Percentiles rank a stretch among this genome's conserved stretches.
Evolutionary conservation across 768 basidiomycete genomes (phyloP).

Genomic region (Mrakia blollopis): DNA sequence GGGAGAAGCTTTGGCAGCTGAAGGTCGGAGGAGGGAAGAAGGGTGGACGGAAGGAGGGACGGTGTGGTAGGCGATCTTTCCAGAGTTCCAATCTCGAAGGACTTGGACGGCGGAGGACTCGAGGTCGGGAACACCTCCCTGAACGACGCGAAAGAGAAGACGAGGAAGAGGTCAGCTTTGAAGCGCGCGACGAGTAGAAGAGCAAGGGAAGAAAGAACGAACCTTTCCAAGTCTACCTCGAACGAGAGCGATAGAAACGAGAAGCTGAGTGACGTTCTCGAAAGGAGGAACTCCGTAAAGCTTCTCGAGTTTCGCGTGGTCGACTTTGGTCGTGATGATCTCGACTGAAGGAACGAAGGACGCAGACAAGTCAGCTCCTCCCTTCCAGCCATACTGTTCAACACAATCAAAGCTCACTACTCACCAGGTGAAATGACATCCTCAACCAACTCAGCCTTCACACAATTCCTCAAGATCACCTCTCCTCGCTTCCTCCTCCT

Average conservation of each 20-base stretch:
- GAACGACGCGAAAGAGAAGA: conserved; percentile 39
- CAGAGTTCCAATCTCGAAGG: conserved; percentile 88
- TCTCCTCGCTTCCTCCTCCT: conserved; percentile 44
- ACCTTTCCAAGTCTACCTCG: conserved; percentile 73
- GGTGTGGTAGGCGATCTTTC: conserved; percentile 88
- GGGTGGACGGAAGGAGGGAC: conserved; percentile 72
- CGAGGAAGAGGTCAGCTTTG: not conserved
- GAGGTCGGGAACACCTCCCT: conserved; percentile 86
- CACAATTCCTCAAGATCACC: conserved; percentile 76
- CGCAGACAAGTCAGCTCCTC: not conserved
- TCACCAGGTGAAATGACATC: conserved; percentile 84
- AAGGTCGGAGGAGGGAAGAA: conserved; percentile 49
- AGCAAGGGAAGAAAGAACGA: conserved; percentile 47
- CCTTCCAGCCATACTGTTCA: not conserved
- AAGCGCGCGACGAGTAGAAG: conserved; percentile 1
- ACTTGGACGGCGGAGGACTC: conserved; percentile 74
- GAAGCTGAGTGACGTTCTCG: conserved; percentile 59
- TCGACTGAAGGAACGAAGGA: conserved; percentile 56
- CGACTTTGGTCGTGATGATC: conserved; percentile 71
- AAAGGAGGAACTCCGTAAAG: conserved; percentile 81
- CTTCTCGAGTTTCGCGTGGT: conserved; percentile 64
- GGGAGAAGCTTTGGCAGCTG: conserved; percentile 32
- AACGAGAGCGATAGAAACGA: conserved; percentile 81
- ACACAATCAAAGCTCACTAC: conserved; percentile 39
- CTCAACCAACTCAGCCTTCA: conserved; percentile 82